Conservation (phyloP, 495 filamentous ascomycete species). For the Schizothecium vesticola region DNA sequence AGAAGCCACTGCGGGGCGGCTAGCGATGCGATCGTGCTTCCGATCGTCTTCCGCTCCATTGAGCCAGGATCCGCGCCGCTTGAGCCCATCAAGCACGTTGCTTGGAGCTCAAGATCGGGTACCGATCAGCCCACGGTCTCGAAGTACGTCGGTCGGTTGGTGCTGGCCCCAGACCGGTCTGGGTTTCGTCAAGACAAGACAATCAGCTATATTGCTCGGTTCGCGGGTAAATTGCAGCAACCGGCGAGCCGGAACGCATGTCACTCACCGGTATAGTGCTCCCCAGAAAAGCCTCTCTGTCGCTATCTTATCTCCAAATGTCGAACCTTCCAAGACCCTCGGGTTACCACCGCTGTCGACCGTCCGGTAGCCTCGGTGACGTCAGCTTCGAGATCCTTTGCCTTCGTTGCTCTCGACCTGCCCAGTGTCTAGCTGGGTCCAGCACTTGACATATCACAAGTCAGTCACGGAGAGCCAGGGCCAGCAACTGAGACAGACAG, state of each 20-base stretch:
- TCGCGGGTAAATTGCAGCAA: constrained; percentile 24
- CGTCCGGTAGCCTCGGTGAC: neutral
- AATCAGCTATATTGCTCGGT: constrained; percentile 13
- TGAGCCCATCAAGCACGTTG: constrained; percentile 1
- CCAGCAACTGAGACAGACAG: neutral
- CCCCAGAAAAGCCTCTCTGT: constrained; percentile 4
- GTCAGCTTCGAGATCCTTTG: neutral
- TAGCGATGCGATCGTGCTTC: constrained; percentile 12
- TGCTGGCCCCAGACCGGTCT: constrained; percentile 3
- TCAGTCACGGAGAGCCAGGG: neutral
- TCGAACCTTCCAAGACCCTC: neutral
- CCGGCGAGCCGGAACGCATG: constrained; percentile 28
- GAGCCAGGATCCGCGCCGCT: neutral
- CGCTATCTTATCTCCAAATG: constrained; percentile 1
- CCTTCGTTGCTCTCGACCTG: neutral
- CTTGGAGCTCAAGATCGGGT: constrained; percentile 1
- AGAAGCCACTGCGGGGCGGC: neutral
- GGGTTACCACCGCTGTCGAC: neutral
- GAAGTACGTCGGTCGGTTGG: neutral
- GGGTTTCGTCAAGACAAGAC: constrained; percentile 3
- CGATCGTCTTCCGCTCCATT: constrained; percentile 6
- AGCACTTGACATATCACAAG: neutral
- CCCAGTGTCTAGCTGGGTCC: neutral
- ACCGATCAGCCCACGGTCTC: neutral
- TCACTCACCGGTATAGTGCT: constrained; percentile 18